Percentiles rank a stretch among this genome's conserved stretches.
phyloP scores from a whole-genome alignment of 1,284 basidiomycete genomes.

The Ganoderma lucidum region DNA sequence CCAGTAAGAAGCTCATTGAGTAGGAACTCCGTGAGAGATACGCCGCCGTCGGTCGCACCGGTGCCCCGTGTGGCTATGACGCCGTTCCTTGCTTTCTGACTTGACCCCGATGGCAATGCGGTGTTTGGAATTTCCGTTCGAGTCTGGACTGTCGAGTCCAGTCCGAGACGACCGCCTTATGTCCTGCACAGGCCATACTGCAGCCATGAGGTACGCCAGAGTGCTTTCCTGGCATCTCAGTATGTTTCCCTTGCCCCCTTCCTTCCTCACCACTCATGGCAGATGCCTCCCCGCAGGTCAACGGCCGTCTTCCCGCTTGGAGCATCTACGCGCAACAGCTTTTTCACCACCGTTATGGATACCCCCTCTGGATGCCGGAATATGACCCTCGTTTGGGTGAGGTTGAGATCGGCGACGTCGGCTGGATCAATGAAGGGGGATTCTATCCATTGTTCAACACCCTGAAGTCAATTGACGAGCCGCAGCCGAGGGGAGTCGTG shows the following conservation, averaged over 20 bases:
- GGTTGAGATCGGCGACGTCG: conserved; percentile 30
- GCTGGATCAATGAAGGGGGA: conserved; percentile 20
- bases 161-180: background rate
- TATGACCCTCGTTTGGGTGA: conserved; percentile 15
- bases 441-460: conserved; percentile 30
- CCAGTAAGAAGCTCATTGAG: background rate
- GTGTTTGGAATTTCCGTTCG: background rate
- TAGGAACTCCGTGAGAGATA: background rate
- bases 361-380: conserved; percentile 27
- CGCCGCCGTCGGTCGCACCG: background rate
- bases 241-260: background rate
- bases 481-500: background rate
- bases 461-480: background rate
- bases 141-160: background rate
- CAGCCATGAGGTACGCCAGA: background rate
- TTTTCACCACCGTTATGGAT: conserved; percentile 18
- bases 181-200: background rate
- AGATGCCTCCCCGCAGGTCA: background rate
- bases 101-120: background rate
- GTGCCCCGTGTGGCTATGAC: background rate
- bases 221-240: background rate
- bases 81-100: background rate
- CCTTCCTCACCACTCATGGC: conserved; percentile 2
- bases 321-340: conserved; percentile 16
- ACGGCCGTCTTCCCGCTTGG: conserved; percentile 5